Percentiles rank a stretch among this genome's conserved stretches.
phyloP scores from a whole-genome alignment of 768 basidiomycete species.

The Boletus bicolor region DNA sequence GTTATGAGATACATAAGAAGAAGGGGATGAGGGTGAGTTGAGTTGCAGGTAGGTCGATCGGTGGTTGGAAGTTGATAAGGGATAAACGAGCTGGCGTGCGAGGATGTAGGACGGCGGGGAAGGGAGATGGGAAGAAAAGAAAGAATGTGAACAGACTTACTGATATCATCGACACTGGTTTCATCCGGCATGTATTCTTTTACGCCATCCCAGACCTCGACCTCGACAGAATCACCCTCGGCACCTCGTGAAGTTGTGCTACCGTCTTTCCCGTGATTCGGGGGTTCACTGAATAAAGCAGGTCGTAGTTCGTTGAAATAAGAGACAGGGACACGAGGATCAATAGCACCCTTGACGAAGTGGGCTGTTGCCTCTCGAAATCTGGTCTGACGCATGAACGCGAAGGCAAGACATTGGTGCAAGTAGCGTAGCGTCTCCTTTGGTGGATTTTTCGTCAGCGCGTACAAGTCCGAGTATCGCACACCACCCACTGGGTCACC shows the following conservation, averaged over 20 bases:
- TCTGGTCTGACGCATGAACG: constrained; percentile 71
- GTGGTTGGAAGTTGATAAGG: constrained; percentile 28
- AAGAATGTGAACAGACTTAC: constrained; percentile 52
- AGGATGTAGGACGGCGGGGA: constrained; percentile 5
- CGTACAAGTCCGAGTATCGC: neutral
- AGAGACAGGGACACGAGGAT: constrained; percentile 77
- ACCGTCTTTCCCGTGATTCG: neutral
- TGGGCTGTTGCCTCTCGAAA: constrained; percentile 82
- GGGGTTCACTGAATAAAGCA: constrained; percentile 43
- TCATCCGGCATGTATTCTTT: constrained; percentile 68
- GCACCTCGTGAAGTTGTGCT: neutral
- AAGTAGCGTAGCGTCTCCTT: constrained; percentile 71
- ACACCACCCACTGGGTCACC: constrained; percentile 10
- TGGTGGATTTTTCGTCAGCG: constrained; percentile 29
- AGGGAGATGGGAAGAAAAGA: constrained; percentile 17
- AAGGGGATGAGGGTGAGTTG: constrained; percentile 30
- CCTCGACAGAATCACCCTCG: constrained; percentile 41
- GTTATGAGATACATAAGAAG: constrained; percentile 13
- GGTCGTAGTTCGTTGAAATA: constrained; percentile 79
- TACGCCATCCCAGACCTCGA: constrained; percentile 75
- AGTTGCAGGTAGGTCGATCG: constrained; percentile 22
- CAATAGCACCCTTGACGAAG: constrained; percentile 76
- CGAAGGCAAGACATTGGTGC: constrained; percentile 79
- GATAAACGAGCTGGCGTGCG: constrained; percentile 7
- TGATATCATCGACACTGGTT: constrained; percentile 73